A percentile compares a stretch with the other conserved stretches of the same genome.
Conservation (phyloP, 768 basidiomycete genomes). For the Phylloporus arenicola region DNA sequence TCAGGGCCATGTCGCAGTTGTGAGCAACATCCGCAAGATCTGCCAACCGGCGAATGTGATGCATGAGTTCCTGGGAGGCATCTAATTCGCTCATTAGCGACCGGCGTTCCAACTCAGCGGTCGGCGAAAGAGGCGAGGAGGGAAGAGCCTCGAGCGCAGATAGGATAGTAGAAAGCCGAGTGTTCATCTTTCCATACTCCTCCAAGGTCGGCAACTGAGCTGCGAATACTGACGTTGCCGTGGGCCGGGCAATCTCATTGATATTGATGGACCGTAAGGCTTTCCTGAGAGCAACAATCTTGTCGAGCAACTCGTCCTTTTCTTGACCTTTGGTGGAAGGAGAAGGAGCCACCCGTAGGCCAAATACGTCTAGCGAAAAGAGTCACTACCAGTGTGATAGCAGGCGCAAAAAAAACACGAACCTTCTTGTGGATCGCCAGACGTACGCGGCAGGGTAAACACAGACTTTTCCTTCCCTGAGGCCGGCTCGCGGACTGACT, state of each 20-base stretch:
- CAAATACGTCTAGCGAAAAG: conserved; percentile 52
- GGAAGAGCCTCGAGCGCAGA: conserved; percentile 47
- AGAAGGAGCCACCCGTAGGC: conserved; percentile 36
- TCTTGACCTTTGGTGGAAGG: conserved; percentile 35
- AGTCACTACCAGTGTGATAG: conserved; percentile 3
- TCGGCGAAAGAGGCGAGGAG: conserved; percentile 32
- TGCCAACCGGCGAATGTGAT: conserved; percentile 49
- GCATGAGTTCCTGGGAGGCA: conserved; percentile 43
- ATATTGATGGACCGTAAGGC: conserved; percentile 58
- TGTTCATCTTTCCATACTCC: conserved; percentile 43
- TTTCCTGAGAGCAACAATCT: conserved; percentile 51
- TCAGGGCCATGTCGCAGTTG: conserved; percentile 68
- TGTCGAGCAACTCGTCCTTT: conserved; percentile 42
- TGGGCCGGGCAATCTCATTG: conserved; percentile 47
- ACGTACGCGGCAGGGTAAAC: not conserved
- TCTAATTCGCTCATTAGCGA: conserved; percentile 59
- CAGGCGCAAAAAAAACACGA: conserved; percentile 1
- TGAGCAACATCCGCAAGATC: conserved; percentile 45
- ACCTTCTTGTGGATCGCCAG: conserved; percentile 23
- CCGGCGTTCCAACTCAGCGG: conserved; percentile 53
- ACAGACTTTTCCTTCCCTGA: conserved; percentile 1
- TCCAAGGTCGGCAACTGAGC: conserved; percentile 47
- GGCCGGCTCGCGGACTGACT: not conserved
- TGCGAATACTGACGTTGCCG: conserved; percentile 27
- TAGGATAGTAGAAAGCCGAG: conserved; percentile 41